Percentiles rank a stretch among this genome's conserved stretches.
These are phyloP conservation scores for Solanum clarkiae DNA, from an alignment of 257 asterid genomes.

Conservation along the genomic window DNA sequence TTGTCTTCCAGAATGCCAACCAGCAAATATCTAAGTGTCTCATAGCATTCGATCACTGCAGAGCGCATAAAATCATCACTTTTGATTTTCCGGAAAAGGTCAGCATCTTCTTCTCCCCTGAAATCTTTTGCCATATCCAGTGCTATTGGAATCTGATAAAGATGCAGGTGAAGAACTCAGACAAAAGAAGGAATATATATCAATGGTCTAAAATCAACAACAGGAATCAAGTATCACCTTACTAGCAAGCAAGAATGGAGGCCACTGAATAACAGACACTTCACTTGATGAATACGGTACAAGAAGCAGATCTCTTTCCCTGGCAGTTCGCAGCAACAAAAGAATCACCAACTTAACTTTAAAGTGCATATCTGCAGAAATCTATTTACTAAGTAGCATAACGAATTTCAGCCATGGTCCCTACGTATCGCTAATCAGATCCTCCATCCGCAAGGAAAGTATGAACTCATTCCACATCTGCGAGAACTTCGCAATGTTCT, in stretches of 20 bases:
- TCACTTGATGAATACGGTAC: constrained; percentile 88
- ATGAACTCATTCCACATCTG: constrained; percentile 99
- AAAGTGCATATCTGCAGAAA: background rate
- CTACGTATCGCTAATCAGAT: constrained; percentile 76
- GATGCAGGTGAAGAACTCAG: constrained; percentile 11
- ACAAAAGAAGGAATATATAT: constrained; percentile 1
- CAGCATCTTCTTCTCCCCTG: constrained; percentile 74
- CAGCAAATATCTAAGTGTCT: constrained; percentile 63
- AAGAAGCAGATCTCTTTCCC: constrained; percentile 90
- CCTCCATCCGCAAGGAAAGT: constrained; percentile 85
- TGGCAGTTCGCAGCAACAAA: constrained; percentile 17
- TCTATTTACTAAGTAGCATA: background rate
- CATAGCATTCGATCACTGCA: constrained; percentile 86
- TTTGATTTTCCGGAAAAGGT: constrained; percentile 75
- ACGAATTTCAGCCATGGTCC: constrained; percentile 1
- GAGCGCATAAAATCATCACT: constrained; percentile 74
- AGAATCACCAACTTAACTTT: background rate
- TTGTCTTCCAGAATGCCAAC: constrained; percentile 46
- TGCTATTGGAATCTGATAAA: constrained; percentile 85
- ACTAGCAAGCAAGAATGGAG: constrained; percentile 98
- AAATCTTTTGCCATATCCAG: constrained; percentile 95
- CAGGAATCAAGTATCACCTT: constrained; percentile 44
- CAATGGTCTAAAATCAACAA: background rate
- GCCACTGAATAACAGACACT: constrained; percentile 95
- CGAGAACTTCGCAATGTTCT: constrained; percentile 84